Base-by-base conservation (phyloP, 2,329 filamentous ascomycete genomes). In the Dactylellina haptotyla region DNA sequence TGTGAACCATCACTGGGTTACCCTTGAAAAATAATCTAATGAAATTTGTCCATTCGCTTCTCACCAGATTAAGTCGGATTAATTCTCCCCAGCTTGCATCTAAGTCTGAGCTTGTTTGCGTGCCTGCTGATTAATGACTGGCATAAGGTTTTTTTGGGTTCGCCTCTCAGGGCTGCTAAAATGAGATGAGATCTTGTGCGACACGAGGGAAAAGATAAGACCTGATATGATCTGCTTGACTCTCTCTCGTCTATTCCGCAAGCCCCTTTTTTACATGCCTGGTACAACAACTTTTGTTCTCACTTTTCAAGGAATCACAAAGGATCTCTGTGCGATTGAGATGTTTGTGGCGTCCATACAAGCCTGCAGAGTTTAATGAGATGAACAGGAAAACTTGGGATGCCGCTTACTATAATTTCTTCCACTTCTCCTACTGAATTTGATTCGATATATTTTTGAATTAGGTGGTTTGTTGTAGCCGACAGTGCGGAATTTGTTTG, bases 141-240 rank as follows among this genome's bases (percentile, higher is more conserved):
- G 20, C 18, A 51, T 51, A 46, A 63, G 50, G n/a, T n/a, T n/a
- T n/a, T 41, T 34, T 48, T 53, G 57, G 59, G 48, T 37, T 48
- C 25, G 59, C 59, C 67, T 72, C 53, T 23, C 59, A 59, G 53
- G 67, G 53, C 59, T 72, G 45, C 51, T 45, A 50, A 65, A 59
- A 72, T 65, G 58, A 64, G 59, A 61, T 72, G 65, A 53, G 59
- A 72, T 72, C 67, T 72, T 72, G 67, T 72, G 59, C 41, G 41
- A 72, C 67, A 54, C 37, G 23, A 72, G n/a, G 28, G 23, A 34
- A 57, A 65, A 59, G 45, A 54, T 43, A 63, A 62, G 66, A 51
- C 45, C 32, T 14, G 51, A 64, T 64, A 45, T 46, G 34, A 61
- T 54, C 54, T 54, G 45, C 41, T 37, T 34, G 20, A 50, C 46